Conservation (phyloP, 768 basidiomycete genomes). For the Lentinula edodes region DNA sequence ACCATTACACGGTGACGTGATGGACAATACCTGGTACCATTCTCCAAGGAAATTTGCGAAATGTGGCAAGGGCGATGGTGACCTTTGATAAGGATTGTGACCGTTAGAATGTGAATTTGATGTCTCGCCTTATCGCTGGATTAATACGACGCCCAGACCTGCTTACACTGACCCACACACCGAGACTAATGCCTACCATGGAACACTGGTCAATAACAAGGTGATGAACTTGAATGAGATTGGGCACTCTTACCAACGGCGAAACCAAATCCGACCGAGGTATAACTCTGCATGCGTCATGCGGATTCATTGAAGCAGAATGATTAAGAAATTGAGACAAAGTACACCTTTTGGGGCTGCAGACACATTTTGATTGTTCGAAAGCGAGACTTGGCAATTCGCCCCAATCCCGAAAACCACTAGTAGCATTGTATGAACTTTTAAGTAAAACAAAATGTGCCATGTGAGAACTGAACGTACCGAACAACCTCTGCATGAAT, state of each 20-base stretch:
- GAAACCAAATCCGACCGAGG: conserved; percentile 40
- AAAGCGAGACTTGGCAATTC: conserved; percentile 44
- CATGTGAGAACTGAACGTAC: no score
- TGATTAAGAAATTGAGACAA: not conserved
- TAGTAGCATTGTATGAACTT: conserved; percentile 48
- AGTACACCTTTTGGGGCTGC: conserved; percentile 42
- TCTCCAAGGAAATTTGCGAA: conserved; percentile 72
- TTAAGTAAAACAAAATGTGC: no score
- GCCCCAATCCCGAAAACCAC: conserved; percentile 47
- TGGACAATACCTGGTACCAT: conserved; percentile 55
- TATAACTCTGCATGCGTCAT: conserved; percentile 25
- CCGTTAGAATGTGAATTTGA: not conserved
- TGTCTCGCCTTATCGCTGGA: conserved; percentile 22
- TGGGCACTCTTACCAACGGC: conserved; percentile 26
- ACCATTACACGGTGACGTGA: not conserved
- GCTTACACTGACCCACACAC: conserved; percentile 42
- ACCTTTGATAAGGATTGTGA: conserved; percentile 32
- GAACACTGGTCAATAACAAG: not conserved
- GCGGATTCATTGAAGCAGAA: not conserved
- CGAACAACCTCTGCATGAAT: no score
- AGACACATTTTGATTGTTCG: conserved; percentile 31
- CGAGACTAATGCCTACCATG: conserved; percentile 34
- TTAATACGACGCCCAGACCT: conserved; percentile 46
- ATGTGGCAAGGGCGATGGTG: conserved; percentile 62
- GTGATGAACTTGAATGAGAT: not conserved